Base-by-base conservation (phyloP, 1,284 basidiomycete genomes). In the Ceratobasidium sp. region DNA sequence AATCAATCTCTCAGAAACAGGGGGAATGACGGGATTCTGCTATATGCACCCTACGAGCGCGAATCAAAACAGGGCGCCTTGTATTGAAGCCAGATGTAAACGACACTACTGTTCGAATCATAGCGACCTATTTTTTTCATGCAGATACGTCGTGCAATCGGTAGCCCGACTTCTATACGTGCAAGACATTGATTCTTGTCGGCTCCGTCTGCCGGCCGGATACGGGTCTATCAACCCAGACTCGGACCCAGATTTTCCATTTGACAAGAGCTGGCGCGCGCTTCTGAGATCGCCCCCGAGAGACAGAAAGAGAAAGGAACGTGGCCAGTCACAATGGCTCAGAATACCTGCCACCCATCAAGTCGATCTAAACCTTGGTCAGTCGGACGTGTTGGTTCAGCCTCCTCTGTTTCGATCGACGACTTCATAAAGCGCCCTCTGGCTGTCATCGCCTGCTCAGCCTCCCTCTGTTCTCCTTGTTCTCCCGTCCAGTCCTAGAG, bases 381-480 rank as follows among this genome's bases (percentile, higher is more conserved):
- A n/a, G n/a, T n/a, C n/a, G n/a, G n/a, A n/a, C n/a, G n/a, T n/a
- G n/a, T n/a, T n/a, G 50, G 43, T 32, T 14, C n/a, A 41, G 59
- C n/a, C 26, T 9, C 62, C n/a, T n/a, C 12, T 8, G 6, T 45
- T 45, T 45, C 43, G 43, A 45, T 12, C n/a, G n/a, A 9, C 62
- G 36, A 6, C 41, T 41, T 69, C 36, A 43, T 34, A 32, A 50
- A 69, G 23, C 9, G 18, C 16, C 43, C 45, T 39, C 62, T 58
- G 34, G 26, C 36, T 30, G 36, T 30, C 39, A 36, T 32, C 64
- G 26, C 50, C 28, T n/a, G 32, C 48, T n/a, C 61, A 46, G 18
- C 55, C 32, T 36, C 64, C 52, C 12, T 30, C 52, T 55, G 41
- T 43, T 45, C 64, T 39, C 64, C 34, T 50, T 67, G 64, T 55